Base-by-base conservation (phyloP, 1,284 basidiomycete genomes). In the Phellopilus nigrolimitatus region DNA sequence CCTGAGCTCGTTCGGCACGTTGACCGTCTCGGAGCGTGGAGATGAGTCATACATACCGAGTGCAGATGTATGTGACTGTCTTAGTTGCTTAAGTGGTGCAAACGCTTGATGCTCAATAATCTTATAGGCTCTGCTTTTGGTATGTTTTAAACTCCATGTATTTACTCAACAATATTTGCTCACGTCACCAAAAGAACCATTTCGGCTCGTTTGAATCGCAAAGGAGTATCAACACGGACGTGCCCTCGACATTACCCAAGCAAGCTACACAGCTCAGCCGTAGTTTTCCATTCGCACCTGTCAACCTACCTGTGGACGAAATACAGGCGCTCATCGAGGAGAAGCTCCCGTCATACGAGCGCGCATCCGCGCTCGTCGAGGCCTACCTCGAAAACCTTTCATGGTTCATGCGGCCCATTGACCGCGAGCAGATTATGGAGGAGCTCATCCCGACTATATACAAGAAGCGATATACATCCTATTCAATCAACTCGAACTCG, bases 331-430 rank as follows among this genome's bases (percentile, higher is more conserved):
- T 38, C n/a, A 42, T 55, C 24, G 46, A 52, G 21, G 36, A 38
- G 12, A 51, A 55, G 33, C 48, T 59, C 28, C 59, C 59, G 30
- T 51, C 58, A 9, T 51, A 52, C n/a, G 34, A 19, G 8, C 56
- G 57, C 6, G 60, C 62, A 8, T 59, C 60, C 44, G 47, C 55
- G 2, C 60, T 63, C 34, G 48, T 53, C 27, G 57, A 62, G 42
- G 46, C 54, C 12, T 63, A 60, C 51, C 60, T 58, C 37, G 50
- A 58, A 33, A 53, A 60, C 38, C 54, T 58, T 9, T 57, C 62
- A 30, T 63, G 62, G 61, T 47, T 62, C 53, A 63, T 54, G 44
- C 38, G 53, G 44, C 53, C 51, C 28, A 37, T 53, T 15, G 33
- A 47, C 13, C 31, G 53, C 30, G 55, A 54, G 30, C 48, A 60